phyloP scores from a whole-genome alignment of 1,139 yeast genomes.

The Geotrichum candidum region DNA sequence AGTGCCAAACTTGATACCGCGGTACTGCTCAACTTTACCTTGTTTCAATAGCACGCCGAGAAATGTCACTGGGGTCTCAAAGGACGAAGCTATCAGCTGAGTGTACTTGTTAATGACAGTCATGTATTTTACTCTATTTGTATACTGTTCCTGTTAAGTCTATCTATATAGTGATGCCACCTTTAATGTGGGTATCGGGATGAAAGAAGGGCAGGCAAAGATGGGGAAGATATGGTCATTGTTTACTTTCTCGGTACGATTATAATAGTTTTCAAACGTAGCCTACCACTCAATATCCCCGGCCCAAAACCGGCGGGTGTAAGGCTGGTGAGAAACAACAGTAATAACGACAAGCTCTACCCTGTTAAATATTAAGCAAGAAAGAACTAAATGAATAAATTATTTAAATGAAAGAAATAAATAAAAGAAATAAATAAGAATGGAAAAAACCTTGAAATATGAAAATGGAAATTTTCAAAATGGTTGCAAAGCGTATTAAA shows the following conservation, averaged over 20 bases:
- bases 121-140: background rate
- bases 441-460: background rate
- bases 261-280: background rate
- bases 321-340: background rate
- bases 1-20: constrained; percentile 17
- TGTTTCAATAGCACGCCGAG: constrained; percentile 5
- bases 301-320: background rate
- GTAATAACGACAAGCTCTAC: background rate
- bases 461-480: background rate
- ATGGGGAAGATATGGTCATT: background rate
- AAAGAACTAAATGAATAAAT: background rate
- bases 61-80: constrained; percentile 10
- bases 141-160: background rate
- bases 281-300: background rate
- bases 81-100: constrained; percentile 1
- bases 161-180: too few species aligned
- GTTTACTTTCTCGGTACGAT: background rate
- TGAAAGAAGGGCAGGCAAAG: background rate
- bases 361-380: background rate
- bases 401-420: too few species aligned
- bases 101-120: background rate
- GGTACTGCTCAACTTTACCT: constrained; percentile 12
- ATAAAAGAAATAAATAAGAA: too few species aligned
- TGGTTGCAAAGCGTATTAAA: background rate
- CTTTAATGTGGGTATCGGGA: background rate